Conservation (phyloP, 78 protist species). For the Isochrysis galbana region DNA sequence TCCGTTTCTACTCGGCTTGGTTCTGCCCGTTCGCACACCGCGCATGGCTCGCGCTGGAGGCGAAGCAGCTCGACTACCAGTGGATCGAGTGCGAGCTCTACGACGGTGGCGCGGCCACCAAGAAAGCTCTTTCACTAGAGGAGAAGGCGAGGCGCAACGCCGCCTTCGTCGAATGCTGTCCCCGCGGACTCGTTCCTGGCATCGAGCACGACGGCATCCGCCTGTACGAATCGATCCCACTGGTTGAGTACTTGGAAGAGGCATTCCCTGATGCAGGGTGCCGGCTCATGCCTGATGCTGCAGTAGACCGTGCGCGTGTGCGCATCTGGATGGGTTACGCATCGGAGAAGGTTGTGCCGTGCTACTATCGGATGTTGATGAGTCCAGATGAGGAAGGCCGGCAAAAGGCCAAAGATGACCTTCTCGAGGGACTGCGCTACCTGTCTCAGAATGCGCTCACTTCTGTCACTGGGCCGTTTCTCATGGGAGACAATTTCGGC, state of each 20-base stretch:
- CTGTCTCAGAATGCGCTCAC: not conserved
- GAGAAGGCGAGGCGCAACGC: not conserved
- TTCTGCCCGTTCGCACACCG: constrained; percentile 33
- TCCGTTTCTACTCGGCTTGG: constrained; percentile 1
- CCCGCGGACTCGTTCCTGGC: not conserved
- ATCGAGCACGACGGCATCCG: not conserved
- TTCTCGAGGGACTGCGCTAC: not conserved
- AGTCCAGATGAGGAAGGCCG: not conserved
- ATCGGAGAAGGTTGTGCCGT: not conserved
- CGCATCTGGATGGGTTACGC: no score
- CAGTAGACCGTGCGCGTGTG: not conserved
- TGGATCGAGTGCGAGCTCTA: constrained; percentile 1
- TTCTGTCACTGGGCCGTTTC: not conserved
- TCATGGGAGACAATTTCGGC: not conserved
- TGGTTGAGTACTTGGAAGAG: not conserved
- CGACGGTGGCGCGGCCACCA: not conserved
- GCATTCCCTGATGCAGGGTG: not conserved
- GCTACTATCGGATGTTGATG: not conserved
- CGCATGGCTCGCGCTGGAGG: not conserved
- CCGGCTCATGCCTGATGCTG: not conserved
- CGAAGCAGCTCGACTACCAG: not conserved
- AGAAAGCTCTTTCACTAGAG: not conserved
- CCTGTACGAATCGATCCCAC: not conserved
- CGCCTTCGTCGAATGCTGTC: not conserved
- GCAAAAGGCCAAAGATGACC: not conserved